These are phyloP conservation scores for Escallonia rubra DNA, from an alignment of 129 eudicot genomes.

Conservation along the genomic window DNA sequence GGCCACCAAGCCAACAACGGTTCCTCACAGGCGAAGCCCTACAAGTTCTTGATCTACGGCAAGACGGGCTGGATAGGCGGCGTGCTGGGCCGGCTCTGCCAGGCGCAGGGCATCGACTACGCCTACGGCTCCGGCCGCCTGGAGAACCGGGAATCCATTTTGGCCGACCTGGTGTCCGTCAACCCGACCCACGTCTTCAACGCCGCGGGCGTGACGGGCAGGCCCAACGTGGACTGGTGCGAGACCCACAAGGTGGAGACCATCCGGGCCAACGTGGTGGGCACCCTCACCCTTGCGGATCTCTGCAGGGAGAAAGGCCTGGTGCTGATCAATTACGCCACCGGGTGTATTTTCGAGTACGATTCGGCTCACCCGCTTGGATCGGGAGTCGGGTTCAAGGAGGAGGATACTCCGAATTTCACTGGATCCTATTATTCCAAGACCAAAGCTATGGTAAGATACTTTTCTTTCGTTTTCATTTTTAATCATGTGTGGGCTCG, in stretches of 20 bases:
- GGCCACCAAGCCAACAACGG: constrained; percentile 9
- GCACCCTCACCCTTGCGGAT: constrained; percentile 60
- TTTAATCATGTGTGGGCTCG: background rate
- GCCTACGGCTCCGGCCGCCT: constrained; percentile 61
- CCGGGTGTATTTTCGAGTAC: constrained; percentile 68
- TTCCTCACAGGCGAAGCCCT: constrained; percentile 2
- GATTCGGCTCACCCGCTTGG: constrained; percentile 46
- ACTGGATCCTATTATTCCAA: constrained; percentile 70
- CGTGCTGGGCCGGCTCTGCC: constrained; percentile 50
- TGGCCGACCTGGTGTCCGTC: constrained; percentile 34
- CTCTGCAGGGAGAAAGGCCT: constrained; percentile 58
- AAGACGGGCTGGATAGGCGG: constrained; percentile 73
- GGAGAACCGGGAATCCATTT: constrained; percentile 42
- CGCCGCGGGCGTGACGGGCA: constrained; percentile 68
- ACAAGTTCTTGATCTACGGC: constrained; percentile 62
- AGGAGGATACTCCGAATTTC: constrained; percentile 65
- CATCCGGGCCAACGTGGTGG: constrained; percentile 56
- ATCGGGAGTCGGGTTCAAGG: constrained; percentile 69
- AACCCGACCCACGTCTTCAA: constrained; percentile 62
- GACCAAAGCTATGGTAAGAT: constrained; percentile 75
- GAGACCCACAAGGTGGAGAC: constrained; percentile 71
- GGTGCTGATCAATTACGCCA: constrained; percentile 55
- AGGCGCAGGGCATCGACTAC: constrained; percentile 35
- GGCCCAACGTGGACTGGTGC: constrained; percentile 80
- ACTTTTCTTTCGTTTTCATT: background rate